Evolutionary conservation across 2,329 filamentous ascomycete species (phyloP).

Genomic region (Rhexocercosporidium sp.): DNA sequence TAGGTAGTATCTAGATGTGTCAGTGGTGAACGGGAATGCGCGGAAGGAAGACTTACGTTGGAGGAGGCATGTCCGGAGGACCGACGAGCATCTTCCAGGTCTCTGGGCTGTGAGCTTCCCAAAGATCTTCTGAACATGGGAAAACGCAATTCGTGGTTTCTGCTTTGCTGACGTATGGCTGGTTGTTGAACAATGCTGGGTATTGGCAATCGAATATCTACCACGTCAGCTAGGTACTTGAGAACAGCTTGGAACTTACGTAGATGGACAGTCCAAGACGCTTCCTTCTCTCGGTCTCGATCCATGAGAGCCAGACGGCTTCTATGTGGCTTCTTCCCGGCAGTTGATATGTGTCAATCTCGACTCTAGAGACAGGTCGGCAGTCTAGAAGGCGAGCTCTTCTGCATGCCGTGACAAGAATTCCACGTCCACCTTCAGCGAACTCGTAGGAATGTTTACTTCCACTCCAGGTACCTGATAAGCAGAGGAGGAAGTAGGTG

Average conservation of each 20-base stretch:
- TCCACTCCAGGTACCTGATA: constrained; percentile 39
- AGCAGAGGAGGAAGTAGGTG: constrained; percentile 37
- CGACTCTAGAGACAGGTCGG: constrained; percentile 29
- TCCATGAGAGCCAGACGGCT: constrained; percentile 38
- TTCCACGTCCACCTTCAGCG: constrained; percentile 37
- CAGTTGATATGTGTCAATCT: constrained; percentile 26
- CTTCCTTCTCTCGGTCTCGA: constrained; percentile 40
- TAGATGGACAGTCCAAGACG: constrained; percentile 39
- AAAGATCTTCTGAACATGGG: constrained; percentile 36
- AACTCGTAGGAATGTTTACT: constrained; percentile 40
- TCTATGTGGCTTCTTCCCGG: constrained; percentile 28
- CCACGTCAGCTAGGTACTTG: neutral
- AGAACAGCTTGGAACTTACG: constrained; percentile 24
- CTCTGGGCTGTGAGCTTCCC: constrained; percentile 33
- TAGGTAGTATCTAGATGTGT: constrained; percentile 32
- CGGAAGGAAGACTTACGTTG: constrained; percentile 21
- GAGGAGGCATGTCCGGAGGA: constrained; percentile 29
- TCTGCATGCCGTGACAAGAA: constrained; percentile 36
- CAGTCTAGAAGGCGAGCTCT: constrained; percentile 38
- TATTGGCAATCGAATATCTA: constrained; percentile 40
- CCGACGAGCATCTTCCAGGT: constrained; percentile 36
- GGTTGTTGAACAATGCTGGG: constrained; percentile 39
- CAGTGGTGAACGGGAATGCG: neutral
- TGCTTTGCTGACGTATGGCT: constrained; percentile 39
- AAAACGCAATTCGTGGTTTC: constrained; percentile 41